Conservation (phyloP, 768 basidiomycete species). For the Trametes cubensis region DNA sequence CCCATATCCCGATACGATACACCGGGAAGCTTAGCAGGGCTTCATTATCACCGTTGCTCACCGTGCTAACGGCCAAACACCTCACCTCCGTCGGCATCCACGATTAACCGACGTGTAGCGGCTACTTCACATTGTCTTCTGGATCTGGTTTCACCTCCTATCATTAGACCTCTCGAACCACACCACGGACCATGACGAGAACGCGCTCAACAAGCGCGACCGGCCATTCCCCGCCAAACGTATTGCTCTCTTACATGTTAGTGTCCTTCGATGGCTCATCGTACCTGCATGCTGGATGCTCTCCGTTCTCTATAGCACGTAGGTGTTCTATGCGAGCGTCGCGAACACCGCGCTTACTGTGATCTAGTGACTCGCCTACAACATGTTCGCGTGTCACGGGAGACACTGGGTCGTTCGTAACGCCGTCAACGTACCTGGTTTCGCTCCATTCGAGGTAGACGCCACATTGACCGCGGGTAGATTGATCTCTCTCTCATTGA, state of each 20-base stretch:
- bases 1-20: no score
- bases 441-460: conserved; percentile 29
- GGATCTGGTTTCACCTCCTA: conserved; percentile 37
- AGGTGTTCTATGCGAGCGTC: conserved; percentile 19
- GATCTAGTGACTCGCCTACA: no score
- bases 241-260: conserved; percentile 21
- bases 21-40: no score
- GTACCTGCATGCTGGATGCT: conserved; percentile 24
- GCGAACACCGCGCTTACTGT: conserved; percentile 22
- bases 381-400: conserved; percentile 26
- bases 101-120: no score
- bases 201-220: conserved; percentile 30
- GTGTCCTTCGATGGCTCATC: conserved; percentile 27
- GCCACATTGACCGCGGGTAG: conserved; percentile 24
- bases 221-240: conserved; percentile 31
- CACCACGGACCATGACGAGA: conserved; percentile 29
- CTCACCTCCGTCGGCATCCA: no score
- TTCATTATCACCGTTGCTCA: no score
- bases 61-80: no score
- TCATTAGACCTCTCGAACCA: conserved; percentile 36
- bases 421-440: conserved; percentile 23
- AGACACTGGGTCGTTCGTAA: conserved; percentile 23
- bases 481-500: no score
- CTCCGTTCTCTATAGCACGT: conserved; percentile 16
- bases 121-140: conserved; percentile 24